Base-by-base conservation (phyloP, 2,329 filamentous ascomycete species). In the Colletotrichum lentis region DNA sequence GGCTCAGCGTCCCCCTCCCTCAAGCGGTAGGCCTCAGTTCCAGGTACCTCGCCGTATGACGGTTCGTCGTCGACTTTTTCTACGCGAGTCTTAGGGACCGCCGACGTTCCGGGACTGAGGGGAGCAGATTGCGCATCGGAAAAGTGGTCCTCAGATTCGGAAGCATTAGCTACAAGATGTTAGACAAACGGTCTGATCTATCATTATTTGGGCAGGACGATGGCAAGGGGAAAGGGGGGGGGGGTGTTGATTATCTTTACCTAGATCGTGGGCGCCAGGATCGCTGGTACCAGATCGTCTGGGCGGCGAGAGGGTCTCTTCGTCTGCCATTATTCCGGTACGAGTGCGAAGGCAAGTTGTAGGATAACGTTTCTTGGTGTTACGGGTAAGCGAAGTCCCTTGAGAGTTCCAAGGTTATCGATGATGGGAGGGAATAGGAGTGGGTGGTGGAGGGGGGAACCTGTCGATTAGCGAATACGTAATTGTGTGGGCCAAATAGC, bases 131-230 rank as follows among this genome's bases (percentile, higher is more conserved):
- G 86, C 41, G 89, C 88, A 75, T 91, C 89, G 58, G 86, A 90
- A 77, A 90, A 91, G 78, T 91, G 89, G 72, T 91, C 89, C 53
- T 91, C 89, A 35, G 87, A 90, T 70, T 90, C 89, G 56, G 88
- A 89, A 37, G 81, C 82, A 68, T 85, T 85, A 79, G 76, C 77
- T 77, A 50, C 24, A 53, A 43, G 39, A 60, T 59, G 72, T 79
- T 70, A 80, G 76, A 67, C 56, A 56, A 59, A 44, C 20, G 39
- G 35, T 44, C 52, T 24, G 44, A 24, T 46, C 27, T 20, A 55
- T 39, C 66, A 46, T 56, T 56, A 46, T 57, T 56, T 41, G 47
- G 54, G 57, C 39, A 67, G 46, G 16, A 37, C 57, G 12, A 37
- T 56, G 53, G 59, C 54, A 39, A 44, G 53, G 58, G 46, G 50